Base-by-base conservation (phyloP, 1,139 yeast species). In the Blastobotrys ciferrii region DNA sequence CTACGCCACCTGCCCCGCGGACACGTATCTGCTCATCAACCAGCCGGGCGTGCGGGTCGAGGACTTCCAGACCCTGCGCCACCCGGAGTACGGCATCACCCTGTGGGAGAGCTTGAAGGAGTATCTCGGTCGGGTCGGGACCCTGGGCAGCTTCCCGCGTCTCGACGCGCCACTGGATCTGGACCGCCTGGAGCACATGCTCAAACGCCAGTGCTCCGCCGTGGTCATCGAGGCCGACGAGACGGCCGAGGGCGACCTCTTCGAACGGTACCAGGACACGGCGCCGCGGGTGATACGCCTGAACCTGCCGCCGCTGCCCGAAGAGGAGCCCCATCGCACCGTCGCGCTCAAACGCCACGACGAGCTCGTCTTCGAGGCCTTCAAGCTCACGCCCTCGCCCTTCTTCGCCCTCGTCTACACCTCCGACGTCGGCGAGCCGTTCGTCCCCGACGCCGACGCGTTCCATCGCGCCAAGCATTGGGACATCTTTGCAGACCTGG, bases 1-100 rank as follows among this genome's bases (percentile, higher is more conserved):
- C 35, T 66, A 82, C 12, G 78, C 81, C 2, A 73, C 75, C 38
- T 88, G 96, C 60, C 69, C 81, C 1, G 78, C 91, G 0, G 86
- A 87, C 62, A 85, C 83, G 0, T 85, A 84, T 57, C 59, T 88
- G 1, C 65, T 87, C 13, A 72, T 87, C 0, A 78, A 85, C 59
- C 80, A 80, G 42, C 95, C 95, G 0, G 94, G 94, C 0, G 64
- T 87, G 47, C 65, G 66, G 1, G 68, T 75, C 45, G 67, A 68
- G n/a, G 95, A 87, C 64, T 70, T 87, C 51, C 70, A 71, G 19
- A 70, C 71, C 40, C 66, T 66, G 43, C 71, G 48, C 7, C 43
- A 57, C 9, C 49, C 50, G 28, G 62, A 63, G 48, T 19, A 36
- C 18, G 65, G 59, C 30, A 52, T 60, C 15, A 58, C 73, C 2